Percentiles rank a stretch among this genome's conserved stretches.
Conservation (phyloP, 1,139 yeast genomes). For the Candida gigantensis region DNA sequence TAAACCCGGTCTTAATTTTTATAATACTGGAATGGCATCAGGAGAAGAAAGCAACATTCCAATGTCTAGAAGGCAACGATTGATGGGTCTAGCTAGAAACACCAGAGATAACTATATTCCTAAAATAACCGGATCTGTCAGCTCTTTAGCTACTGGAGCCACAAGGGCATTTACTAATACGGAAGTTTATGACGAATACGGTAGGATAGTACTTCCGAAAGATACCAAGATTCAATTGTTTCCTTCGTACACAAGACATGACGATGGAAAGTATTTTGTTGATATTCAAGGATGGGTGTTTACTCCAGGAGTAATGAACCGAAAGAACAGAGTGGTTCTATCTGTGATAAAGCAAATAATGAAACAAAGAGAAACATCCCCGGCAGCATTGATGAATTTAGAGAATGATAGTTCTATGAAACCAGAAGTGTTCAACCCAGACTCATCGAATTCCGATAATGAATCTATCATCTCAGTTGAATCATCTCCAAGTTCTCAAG, state of each 20-base stretch:
- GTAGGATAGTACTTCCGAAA: constrained; percentile 36
- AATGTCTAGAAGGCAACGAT: constrained; percentile 33
- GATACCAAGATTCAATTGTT: constrained; percentile 47
- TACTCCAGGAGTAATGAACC: constrained; percentile 67
- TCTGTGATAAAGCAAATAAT: constrained; percentile 73
- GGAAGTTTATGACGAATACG: constrained; percentile 34
- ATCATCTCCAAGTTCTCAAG: constrained; percentile 8
- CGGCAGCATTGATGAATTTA: constrained; percentile 30
- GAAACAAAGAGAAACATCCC: constrained; percentile 27
- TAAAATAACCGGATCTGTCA: constrained; percentile 46
- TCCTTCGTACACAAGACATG: constrained; percentile 62
- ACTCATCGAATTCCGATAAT: constrained; percentile 16
- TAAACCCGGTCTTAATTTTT: constrained; percentile 2
- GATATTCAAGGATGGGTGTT: constrained; percentile 75
- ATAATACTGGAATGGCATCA: not conserved
- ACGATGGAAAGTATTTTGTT: constrained; percentile 45
- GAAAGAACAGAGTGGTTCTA: constrained; percentile 69
- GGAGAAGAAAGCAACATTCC: constrained; percentile 3
- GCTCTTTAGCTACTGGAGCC: constrained; percentile 52
- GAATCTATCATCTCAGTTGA: constrained; percentile 19
- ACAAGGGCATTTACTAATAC: constrained; percentile 35
- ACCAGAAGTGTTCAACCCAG: constrained; percentile 28
- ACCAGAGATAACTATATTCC: constrained; percentile 64
- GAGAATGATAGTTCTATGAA: constrained; percentile 29
- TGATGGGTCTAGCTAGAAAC: constrained; percentile 51